A percentile compares a stretch with the other conserved stretches of the same genome.
Evolutionary conservation across 371 early-diverging fungal genomes (phyloP).

Genomic region (Zopfochytrium polystomum): DNA sequence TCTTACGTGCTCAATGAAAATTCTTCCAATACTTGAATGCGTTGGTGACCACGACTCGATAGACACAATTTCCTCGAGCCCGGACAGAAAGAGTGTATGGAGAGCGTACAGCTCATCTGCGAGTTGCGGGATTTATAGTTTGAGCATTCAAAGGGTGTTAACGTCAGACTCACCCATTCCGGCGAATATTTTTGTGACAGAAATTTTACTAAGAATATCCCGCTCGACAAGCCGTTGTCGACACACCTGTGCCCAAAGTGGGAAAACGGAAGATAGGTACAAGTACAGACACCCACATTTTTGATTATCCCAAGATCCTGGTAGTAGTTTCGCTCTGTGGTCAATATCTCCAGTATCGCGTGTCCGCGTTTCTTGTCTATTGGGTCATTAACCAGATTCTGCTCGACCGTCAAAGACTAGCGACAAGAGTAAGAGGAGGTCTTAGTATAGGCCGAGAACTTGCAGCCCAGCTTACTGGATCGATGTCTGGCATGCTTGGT

Average conservation of each 20-base stretch:
- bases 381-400: no score
- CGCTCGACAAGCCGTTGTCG: slow-evolving; percentile 25
- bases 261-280: background rate
- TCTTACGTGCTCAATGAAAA: slow-evolving; percentile 40
- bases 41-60: slow-evolving; percentile 31
- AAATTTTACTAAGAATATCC: slow-evolving; percentile 26
- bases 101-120: slow-evolving; percentile 36
- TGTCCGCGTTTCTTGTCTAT: slow-evolving; percentile 21
- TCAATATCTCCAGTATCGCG: slow-evolving; percentile 38
- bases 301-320: slow-evolving; percentile 35
- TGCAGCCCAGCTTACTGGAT: no score
- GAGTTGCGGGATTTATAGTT: background rate
- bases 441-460: no score
- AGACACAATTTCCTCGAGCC: slow-evolving; percentile 35
- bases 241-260: slow-evolving; percentile 27
- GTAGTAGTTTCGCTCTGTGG: slow-evolving; percentile 44
- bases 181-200: slow-evolving; percentile 36
- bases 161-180: slow-evolving; percentile 32
- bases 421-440: no score
- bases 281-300: slow-evolving; percentile 19
- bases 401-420: no score
- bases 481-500: no score
- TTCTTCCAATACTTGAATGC: slow-evolving; percentile 32
- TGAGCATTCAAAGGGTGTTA: background rate
- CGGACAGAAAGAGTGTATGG: slow-evolving; percentile 31